phyloP scores from a whole-genome alignment of 2,329 filamentous ascomycete species.

The Lachnellula suecica region DNA sequence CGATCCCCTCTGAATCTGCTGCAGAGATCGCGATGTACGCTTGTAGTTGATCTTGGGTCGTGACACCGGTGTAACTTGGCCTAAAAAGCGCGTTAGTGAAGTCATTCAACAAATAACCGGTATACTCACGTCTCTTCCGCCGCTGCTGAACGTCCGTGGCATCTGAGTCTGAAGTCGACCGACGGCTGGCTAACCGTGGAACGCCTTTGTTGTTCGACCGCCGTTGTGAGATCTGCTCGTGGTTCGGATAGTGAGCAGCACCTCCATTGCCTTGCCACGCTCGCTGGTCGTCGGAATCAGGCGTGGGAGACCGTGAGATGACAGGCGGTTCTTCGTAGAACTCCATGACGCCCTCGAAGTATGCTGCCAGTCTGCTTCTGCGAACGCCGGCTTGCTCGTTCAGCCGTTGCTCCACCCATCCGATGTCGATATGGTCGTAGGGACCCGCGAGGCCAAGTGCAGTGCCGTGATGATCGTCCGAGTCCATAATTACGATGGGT shows the following conservation, averaged over 20 bases:
- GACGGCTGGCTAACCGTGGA: too few relatives aligned
- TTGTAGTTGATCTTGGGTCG: not conserved
- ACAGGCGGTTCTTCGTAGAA: slow-evolving; percentile 10
- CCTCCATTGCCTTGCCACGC: slow-evolving; percentile 1
- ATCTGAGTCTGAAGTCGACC: slow-evolving; percentile 8
- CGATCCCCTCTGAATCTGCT: not conserved
- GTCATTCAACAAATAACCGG: not conserved
- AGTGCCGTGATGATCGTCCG: not conserved
- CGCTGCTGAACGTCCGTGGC: not conserved
- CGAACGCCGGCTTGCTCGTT: slow-evolving; percentile 8
- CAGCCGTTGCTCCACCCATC: slow-evolving; percentile 12
- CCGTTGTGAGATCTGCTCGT: not conserved
- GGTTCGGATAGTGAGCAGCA: too few relatives aligned
- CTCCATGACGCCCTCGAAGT: slow-evolving; percentile 17
- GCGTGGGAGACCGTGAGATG: slow-evolving; percentile 10
- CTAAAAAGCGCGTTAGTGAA: slow-evolving; percentile 2
- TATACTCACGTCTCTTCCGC: slow-evolving; percentile 6
- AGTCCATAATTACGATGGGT: slow-evolving; percentile 9
- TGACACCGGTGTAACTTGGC: slow-evolving; percentile 4
- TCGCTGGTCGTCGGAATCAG: not conserved
- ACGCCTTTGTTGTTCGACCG: not conserved
- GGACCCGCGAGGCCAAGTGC: slow-evolving; percentile 3
- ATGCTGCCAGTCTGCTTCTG: slow-evolving; percentile 12
- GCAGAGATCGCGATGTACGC: not conserved
- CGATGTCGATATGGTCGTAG: slow-evolving; percentile 13